Percentiles rank a stretch among this genome's conserved stretches.
These are phyloP conservation scores for Hypoxylon perforatum DNA, from an alignment of 495 filamentous ascomycete species.

Conservation along the genomic window DNA sequence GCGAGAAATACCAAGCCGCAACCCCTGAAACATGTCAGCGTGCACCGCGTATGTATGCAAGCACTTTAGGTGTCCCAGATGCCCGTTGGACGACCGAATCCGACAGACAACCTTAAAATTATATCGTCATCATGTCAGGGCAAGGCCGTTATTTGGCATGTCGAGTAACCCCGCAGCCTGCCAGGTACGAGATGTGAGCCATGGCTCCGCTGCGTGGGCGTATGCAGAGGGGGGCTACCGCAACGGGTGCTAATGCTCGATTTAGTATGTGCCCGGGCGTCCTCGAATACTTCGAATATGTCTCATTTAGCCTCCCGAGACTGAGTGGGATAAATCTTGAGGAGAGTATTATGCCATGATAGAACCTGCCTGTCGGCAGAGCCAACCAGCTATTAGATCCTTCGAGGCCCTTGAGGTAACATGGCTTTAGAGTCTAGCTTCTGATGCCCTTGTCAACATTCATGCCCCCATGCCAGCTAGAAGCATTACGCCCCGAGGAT, in stretches of 20 bases:
- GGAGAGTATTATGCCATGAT: neutral
- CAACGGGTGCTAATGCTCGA: neutral
- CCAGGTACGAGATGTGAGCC: conserved; percentile 31
- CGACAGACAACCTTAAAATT: conserved; percentile 30
- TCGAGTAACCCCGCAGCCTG: conserved; percentile 31
- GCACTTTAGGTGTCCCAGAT: conserved; percentile 30
- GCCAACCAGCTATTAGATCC: neutral
- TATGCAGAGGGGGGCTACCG: conserved; percentile 4
- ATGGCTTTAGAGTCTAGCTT: neutral
- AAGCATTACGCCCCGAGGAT: conserved; percentile 20
- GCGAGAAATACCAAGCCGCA: conserved; percentile 4
- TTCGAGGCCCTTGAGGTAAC: conserved; percentile 4
- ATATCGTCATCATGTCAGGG: conserved; percentile 12
- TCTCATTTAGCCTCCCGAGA: neutral
- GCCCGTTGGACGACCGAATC: conserved; percentile 23
- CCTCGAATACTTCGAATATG: neutral
- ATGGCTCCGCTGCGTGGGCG: conserved; percentile 13
- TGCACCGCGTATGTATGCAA: conserved; percentile 17
- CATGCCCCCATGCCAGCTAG: conserved; percentile 6
- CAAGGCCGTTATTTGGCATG: conserved; percentile 21
- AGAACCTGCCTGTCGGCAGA: neutral
- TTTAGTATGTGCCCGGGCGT: neutral
- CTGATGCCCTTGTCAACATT: neutral
- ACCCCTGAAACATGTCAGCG: conserved; percentile 23
- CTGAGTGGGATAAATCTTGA: neutral